A percentile compares a stretch with the other conserved stretches of the same genome.
phyloP scores from a whole-genome alignment of 2,329 filamentous ascomycete genomes.

The Diaporthe capsici region DNA sequence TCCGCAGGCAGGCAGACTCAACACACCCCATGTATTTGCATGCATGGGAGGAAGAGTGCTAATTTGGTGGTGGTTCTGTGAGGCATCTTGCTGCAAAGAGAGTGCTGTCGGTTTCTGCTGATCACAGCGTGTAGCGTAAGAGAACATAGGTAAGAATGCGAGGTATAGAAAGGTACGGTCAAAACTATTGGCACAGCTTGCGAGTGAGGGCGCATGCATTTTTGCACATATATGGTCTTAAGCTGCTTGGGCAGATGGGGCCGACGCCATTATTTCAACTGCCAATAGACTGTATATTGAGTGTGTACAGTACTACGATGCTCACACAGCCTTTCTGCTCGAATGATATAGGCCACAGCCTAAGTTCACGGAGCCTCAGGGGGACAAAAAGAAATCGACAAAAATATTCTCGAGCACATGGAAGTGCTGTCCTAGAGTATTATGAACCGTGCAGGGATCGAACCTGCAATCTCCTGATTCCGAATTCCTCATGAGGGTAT shows the following conservation, averaged over 20 bases:
- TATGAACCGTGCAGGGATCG: slow-evolving; percentile 41
- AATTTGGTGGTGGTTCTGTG: neutral
- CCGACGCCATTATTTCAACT: neutral
- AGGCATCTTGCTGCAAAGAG: neutral
- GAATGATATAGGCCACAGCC: neutral
- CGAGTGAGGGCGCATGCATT: no score
- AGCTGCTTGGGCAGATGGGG: neutral
- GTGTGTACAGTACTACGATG: neutral
- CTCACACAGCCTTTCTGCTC: neutral
- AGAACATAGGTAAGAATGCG: neutral
- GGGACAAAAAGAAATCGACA: neutral
- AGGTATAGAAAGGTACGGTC: neutral
- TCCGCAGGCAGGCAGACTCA: neutral
- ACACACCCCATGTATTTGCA: neutral
- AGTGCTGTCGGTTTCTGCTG: neutral
- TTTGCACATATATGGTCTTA: neutral
- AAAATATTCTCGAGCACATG: slow-evolving; percentile 18
- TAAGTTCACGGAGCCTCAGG: neutral
- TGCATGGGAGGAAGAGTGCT: no score
- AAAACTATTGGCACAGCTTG: neutral
- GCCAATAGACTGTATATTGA: no score
- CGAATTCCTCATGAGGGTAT: neutral
- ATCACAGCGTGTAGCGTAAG: neutral
- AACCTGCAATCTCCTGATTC: slow-evolving; percentile 43
- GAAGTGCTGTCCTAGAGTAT: neutral